These are phyloP conservation scores for Notholithocarpus densiflorus DNA, from an alignment of 306 rosid species.

Conservation along the genomic window DNA sequence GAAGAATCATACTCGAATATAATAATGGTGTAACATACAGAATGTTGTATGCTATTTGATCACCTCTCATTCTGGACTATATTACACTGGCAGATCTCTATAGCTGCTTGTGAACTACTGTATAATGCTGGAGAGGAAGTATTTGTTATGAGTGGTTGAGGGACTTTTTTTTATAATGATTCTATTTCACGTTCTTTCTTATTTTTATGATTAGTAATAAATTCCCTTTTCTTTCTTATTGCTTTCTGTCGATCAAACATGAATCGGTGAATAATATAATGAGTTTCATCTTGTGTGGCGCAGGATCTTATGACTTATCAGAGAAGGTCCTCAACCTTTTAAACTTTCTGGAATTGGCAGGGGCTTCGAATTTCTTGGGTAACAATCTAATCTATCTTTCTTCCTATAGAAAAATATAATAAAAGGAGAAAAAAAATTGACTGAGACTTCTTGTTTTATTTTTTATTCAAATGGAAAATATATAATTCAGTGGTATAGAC, in stretches of 20 bases:
- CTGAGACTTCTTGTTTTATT: constrained; percentile 1
- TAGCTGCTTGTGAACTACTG: too few species aligned
- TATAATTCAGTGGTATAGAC: background rate
- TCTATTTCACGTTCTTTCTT: background rate
- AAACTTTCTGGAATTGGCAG: constrained; percentile 94
- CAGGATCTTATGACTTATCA: constrained; percentile 82
- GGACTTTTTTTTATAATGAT: constrained; percentile 16
- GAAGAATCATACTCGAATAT: background rate
- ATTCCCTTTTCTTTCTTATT: background rate
- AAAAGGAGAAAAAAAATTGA: background rate
- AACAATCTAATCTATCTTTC: constrained; percentile 17
- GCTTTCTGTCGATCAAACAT: constrained; percentile 15
- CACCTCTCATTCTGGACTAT: too few species aligned
- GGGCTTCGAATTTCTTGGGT: constrained; percentile 90
- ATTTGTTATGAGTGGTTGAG: constrained; percentile 1
- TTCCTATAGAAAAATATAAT: constrained; percentile 11
- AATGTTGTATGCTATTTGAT: too few species aligned
- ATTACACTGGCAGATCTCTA: too few species aligned
- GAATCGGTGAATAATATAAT: constrained; percentile 16
- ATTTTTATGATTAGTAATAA: background rate
- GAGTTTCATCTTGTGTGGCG: constrained; percentile 26
- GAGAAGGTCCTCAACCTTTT: constrained; percentile 82
- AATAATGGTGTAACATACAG: background rate
- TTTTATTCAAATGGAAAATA: background rate
- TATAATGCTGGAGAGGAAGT: constrained; percentile 75